phyloP scores from a whole-genome alignment of 192 early-diverging fungal species.

The Coemansia sp. region DNA sequence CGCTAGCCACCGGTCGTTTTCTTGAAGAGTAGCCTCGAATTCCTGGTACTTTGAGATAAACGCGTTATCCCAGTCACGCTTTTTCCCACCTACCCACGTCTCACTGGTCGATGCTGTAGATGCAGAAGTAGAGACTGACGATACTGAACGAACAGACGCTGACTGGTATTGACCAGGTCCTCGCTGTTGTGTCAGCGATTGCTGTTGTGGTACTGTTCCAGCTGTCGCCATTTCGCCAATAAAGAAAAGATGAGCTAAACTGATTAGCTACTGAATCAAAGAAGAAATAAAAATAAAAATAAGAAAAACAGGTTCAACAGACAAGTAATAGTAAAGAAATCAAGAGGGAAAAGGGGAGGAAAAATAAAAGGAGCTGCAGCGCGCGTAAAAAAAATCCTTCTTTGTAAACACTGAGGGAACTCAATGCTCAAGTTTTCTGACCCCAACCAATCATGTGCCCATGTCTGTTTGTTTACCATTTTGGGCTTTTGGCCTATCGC shows the following conservation, averaged over 20 bases:
- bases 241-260: constrained; percentile 9
- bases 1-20: constrained; percentile 52
- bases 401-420: not conserved
- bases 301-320: not conserved
- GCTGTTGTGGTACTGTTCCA: not conserved
- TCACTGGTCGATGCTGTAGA: not conserved
- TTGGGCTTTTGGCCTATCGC: not conserved
- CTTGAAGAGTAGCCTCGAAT: constrained; percentile 48
- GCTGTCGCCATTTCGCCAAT: constrained; percentile 19
- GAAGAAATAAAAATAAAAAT: not conserved
- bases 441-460: constrained; percentile 8
- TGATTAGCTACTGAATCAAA: not conserved
- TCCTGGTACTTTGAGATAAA: constrained; percentile 46
- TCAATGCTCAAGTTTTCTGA: not conserved
- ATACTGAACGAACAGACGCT: constrained; percentile 19
- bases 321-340: not conserved
- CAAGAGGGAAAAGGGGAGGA: not conserved
- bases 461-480: constrained; percentile 7
- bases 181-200: not conserved
- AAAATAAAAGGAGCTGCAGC: constrained; percentile 4
- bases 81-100: constrained; percentile 41
- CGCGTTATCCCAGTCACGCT: constrained; percentile 55
- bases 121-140: constrained; percentile 22
- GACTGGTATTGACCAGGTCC: not conserved
- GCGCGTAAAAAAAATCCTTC: not conserved